phyloP scores from a whole-genome alignment of 768 basidiomycete genomes.

The Suillus fuscotomentosus region DNA sequence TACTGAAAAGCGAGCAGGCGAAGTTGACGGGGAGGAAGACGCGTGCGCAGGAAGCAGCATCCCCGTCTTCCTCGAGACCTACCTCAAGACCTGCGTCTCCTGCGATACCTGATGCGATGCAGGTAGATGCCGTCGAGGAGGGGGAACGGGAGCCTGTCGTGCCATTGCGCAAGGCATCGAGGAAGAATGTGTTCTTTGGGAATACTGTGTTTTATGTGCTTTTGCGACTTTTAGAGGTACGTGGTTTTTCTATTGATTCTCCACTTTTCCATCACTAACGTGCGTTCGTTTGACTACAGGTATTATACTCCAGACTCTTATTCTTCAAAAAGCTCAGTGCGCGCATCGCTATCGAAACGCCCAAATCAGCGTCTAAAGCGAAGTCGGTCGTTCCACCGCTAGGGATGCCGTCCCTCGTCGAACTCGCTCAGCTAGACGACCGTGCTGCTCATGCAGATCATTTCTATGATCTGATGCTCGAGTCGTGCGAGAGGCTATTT shows the following conservation, averaged over 20 bases:
- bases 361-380: conserved; percentile 5
- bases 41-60: conserved; percentile 48
- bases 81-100: conserved; percentile 67
- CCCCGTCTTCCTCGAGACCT: conserved; percentile 57
- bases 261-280: conserved; percentile 1
- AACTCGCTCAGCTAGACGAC: conserved; percentile 31
- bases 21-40: conserved; percentile 65
- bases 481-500: conserved; percentile 86
- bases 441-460: conserved; percentile 51
- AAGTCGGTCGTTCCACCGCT: conserved; percentile 23
- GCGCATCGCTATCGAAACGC: conserved; percentile 36
- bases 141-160: conserved; percentile 14
- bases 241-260: conserved; percentile 19
- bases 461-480: conserved; percentile 82
- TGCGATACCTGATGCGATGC: conserved; percentile 44
- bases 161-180: conserved; percentile 35
- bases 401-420: conserved; percentile 28
- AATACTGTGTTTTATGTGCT: conserved; percentile 89
- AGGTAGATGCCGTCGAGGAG: conserved; percentile 29
- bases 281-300: conserved; percentile 39
- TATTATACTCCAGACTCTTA: conserved; percentile 78
- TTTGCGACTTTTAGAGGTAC: conserved; percentile 82
- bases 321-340: conserved; percentile 72
- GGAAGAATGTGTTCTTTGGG: conserved; percentile 72
- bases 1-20: conserved; percentile 81